phyloP scores from a whole-genome alignment of 2,329 filamentous ascomycete genomes.

The Colletotrichum phormii region DNA sequence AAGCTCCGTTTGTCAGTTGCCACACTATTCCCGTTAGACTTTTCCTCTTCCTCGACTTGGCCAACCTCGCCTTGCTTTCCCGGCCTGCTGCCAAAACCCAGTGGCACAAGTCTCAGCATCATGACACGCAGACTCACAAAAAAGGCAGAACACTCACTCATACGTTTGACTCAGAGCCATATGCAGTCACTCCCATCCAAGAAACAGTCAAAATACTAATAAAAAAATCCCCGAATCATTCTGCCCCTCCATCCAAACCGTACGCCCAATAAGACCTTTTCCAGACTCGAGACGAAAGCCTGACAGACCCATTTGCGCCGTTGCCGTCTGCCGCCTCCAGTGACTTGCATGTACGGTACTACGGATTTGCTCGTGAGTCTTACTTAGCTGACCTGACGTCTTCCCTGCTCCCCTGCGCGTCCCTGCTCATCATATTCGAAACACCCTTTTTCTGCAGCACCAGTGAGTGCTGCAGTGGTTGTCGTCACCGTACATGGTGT shows the following conservation, averaged over 20 bases:
- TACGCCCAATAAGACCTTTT: background rate
- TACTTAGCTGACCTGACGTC: background rate
- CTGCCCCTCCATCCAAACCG: background rate
- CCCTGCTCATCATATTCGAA: background rate
- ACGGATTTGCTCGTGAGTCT: background rate
- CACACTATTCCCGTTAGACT: background rate
- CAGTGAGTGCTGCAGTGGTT: background rate
- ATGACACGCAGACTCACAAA: constrained; percentile 21
- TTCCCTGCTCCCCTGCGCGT: background rate
- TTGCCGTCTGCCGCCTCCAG: background rate
- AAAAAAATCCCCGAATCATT: background rate
- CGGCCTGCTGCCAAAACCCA: background rate
- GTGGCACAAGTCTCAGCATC: background rate
- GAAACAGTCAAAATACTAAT: background rate
- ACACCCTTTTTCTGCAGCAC: background rate
- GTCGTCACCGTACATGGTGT: constrained; percentile 21
- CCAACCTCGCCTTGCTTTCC: background rate
- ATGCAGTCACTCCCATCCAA: background rate
- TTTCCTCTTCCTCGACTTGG: background rate
- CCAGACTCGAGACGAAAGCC: background rate
- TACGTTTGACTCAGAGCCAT: constrained; percentile 7
- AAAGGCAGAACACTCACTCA: constrained; percentile 10
- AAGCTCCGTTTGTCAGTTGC: background rate
- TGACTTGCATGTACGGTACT: background rate
- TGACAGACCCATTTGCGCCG: background rate